phyloP scores from a whole-genome alignment of 148 eudicot species.

The Beta vulgaris region DNA sequence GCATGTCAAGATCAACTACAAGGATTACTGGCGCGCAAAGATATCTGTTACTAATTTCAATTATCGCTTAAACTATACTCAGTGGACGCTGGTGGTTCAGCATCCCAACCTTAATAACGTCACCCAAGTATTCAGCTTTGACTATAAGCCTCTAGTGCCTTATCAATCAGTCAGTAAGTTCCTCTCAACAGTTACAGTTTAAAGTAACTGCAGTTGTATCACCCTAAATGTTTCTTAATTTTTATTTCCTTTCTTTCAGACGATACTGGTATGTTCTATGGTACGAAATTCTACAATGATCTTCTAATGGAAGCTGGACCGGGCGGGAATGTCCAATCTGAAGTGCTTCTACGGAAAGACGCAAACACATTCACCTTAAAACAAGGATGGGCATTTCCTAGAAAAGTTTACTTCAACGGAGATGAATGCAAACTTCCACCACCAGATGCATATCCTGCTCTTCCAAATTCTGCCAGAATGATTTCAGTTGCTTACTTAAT shows the following conservation, averaged over 20 bases:
- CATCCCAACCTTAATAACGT: slow-evolving; percentile 69
- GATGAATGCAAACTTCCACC: slow-evolving; percentile 83
- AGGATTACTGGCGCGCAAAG: slow-evolving; percentile 61
- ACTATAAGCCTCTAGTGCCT: slow-evolving; percentile 60
- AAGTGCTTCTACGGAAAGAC: slow-evolving; percentile 61
- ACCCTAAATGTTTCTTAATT: not conserved
- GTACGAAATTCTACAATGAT: slow-evolving; percentile 69
- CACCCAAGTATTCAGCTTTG: slow-evolving; percentile 62
- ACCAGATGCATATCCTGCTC: slow-evolving; percentile 68
- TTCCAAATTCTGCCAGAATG: slow-evolving; percentile 49
- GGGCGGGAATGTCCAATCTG: slow-evolving; percentile 66
- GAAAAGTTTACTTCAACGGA: slow-evolving; percentile 76
- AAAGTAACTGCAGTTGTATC: not conserved
- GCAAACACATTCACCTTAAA: slow-evolving; percentile 55
- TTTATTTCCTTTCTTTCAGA: slow-evolving; percentile 35
- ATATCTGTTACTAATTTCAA: slow-evolving; percentile 57
- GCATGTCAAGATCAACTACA: slow-evolving; percentile 64
- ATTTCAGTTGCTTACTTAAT: slow-evolving; percentile 21
- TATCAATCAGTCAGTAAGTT: slow-evolving; percentile 55
- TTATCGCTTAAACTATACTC: slow-evolving; percentile 50
- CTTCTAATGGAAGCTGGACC: slow-evolving; percentile 76
- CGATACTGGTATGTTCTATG: slow-evolving; percentile 84
- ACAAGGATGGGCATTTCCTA: slow-evolving; percentile 88
- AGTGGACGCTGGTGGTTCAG: slow-evolving; percentile 66
- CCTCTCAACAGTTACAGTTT: not conserved